Evolutionary conservation across 352 stramenopile species (phyloP).

Genomic region (Globisporangium barbulae): DNA sequence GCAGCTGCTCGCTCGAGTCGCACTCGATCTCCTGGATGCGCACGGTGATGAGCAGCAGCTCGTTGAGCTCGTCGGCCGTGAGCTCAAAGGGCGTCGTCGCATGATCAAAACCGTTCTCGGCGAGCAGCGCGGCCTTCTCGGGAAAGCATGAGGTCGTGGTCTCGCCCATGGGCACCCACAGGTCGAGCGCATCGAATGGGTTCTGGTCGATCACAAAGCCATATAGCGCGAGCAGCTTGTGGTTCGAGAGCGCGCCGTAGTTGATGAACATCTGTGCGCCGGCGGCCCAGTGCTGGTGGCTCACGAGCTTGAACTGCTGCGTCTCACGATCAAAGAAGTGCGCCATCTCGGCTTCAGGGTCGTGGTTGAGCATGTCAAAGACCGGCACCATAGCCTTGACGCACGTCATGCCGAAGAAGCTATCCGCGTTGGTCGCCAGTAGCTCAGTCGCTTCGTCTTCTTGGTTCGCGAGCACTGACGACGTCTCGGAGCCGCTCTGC

Average conservation of each 20-base stretch:
- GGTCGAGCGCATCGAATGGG: slow-evolving; percentile 64
- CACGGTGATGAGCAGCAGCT: slow-evolving; percentile 56
- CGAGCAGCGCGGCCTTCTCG: slow-evolving; percentile 43
- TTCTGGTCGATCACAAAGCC: slow-evolving; percentile 73
- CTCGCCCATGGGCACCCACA: slow-evolving; percentile 71
- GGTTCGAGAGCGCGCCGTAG: slow-evolving; percentile 79
- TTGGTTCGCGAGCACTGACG: neutral
- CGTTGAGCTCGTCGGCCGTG: slow-evolving; percentile 53
- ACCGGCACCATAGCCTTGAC: slow-evolving; percentile 84
- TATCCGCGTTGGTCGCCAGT: neutral
- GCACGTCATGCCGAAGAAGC: slow-evolving; percentile 24
- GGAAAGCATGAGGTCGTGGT: slow-evolving; percentile 36
- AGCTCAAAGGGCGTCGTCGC: slow-evolving; percentile 63
- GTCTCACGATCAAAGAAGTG: slow-evolving; percentile 58
- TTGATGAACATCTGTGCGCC: slow-evolving; percentile 78
- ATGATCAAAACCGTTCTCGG: slow-evolving; percentile 55
- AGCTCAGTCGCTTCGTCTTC: slow-evolving; percentile 3
- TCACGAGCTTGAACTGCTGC: slow-evolving; percentile 61
- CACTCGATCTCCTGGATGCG: slow-evolving; percentile 70
- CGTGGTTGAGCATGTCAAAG: slow-evolving; percentile 87
- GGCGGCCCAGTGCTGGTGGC: slow-evolving; percentile 68
- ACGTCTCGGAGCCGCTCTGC: slow-evolving; percentile 7
- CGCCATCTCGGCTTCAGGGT: slow-evolving; percentile 67
- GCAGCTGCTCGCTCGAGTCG: slow-evolving; percentile 35
- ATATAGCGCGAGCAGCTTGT: slow-evolving; percentile 79